Evolutionary conservation across 179 eudicot genomes (phyloP).

Genomic region (Corrigiola litoralis): DNA sequence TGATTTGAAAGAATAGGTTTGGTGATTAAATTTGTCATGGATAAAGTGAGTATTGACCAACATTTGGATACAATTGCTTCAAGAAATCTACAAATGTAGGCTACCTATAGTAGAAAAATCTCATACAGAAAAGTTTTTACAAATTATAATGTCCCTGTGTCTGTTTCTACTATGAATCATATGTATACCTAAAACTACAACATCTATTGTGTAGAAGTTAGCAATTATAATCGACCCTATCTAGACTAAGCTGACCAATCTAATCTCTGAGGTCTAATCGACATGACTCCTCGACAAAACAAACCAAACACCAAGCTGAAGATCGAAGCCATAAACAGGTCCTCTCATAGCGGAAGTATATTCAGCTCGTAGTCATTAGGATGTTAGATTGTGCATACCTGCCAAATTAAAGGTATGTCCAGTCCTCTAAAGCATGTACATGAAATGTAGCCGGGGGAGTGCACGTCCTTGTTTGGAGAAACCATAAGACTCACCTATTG

Average conservation of each 20-base stretch:
- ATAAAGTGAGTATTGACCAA: too few species aligned
- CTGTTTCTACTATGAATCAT: neutral
- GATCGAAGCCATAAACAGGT: neutral
- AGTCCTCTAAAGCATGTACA: neutral
- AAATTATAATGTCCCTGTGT: neutral
- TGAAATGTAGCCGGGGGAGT: neutral
- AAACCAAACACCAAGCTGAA: neutral
- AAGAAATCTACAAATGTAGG: neutral
- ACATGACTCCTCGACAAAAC: neutral
- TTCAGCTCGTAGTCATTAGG: neutral
- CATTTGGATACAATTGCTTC: neutral
- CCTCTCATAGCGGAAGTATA: too few species aligned
- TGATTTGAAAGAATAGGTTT: neutral
- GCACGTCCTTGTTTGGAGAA: neutral
- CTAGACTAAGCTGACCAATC: constrained; percentile 16
- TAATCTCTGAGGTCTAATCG: neutral
- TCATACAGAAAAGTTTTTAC: neutral
- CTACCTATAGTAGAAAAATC: neutral
- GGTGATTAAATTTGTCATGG: neutral
- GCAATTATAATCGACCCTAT: constrained; percentile 1
- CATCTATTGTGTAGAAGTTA: neutral
- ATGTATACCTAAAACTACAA: neutral
- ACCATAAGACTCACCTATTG: neutral
- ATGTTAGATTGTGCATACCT: neutral
- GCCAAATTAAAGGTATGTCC: neutral